phyloP scores from a whole-genome alignment of 805 yeast genomes.

The Pichia kluyveri region DNA sequence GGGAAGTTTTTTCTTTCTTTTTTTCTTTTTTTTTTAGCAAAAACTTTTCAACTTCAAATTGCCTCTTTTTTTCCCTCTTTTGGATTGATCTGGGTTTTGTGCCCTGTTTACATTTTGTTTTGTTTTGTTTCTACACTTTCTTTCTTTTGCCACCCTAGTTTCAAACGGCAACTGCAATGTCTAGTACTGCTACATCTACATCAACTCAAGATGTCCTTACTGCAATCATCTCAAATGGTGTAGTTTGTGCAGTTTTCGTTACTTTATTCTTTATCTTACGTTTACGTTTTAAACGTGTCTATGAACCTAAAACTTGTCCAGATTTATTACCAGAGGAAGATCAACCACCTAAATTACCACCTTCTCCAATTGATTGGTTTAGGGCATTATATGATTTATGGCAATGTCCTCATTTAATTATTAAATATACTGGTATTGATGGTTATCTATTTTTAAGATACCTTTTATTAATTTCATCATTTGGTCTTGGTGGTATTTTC shows the following conservation, averaged over 20 bases:
- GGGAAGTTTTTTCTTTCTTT: no score
- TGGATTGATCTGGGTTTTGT: no score
- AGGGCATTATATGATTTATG: constrained; percentile 50
- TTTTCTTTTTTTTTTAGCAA: no score
- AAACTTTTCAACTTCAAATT: no score
- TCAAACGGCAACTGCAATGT: no score
- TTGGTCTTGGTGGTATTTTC: constrained; percentile 48
- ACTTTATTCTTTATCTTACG: constrained; percentile 57
- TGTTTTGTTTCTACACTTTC: no score
- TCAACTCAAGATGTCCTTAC: constrained; percentile 73
- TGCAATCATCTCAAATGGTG: constrained; percentile 59
- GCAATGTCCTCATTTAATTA: constrained; percentile 64
- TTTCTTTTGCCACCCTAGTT: no score
- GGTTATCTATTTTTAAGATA: constrained; percentile 87
- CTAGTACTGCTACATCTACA: constrained; percentile 20
- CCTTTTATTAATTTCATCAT: constrained; percentile 43
- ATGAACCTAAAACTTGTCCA: constrained; percentile 71
- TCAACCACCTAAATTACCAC: constrained; percentile 66
- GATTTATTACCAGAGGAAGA: constrained; percentile 49
- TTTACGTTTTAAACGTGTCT: constrained; percentile 59
- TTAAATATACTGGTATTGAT: constrained; percentile 87
- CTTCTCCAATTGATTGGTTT: constrained; percentile 66
- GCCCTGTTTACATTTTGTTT: no score
- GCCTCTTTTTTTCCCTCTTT: no score
- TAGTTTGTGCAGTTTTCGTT: constrained; percentile 54